Conservation (phyloP, 805 yeast genomes). For the Spathaspora hagerdaliae region DNA sequence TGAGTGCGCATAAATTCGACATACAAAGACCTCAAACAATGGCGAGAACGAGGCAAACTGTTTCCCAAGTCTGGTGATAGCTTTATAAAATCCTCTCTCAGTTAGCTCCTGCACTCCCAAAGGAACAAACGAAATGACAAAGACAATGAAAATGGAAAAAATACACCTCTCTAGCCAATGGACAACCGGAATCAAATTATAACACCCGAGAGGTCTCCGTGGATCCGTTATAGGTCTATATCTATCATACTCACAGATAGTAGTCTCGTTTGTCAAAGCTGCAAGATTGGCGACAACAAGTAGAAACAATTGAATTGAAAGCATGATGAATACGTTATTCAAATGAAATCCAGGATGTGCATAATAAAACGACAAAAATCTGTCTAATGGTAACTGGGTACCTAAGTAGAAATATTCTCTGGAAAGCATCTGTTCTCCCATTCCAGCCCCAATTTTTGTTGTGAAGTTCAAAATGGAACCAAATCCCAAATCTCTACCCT, state of each 20-base stretch:
- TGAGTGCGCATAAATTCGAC: constrained; percentile 73
- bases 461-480: constrained; percentile 83
- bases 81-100: constrained; percentile 79
- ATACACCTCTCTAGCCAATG: constrained; percentile 83
- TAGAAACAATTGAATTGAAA: constrained; percentile 70
- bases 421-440: constrained; percentile 87
- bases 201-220: constrained; percentile 65
- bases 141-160: constrained; percentile 75
- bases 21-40: constrained; percentile 78
- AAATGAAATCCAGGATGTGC: constrained; percentile 88
- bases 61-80: constrained; percentile 62
- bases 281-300: constrained; percentile 67
- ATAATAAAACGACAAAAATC: constrained; percentile 78
- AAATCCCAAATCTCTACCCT: constrained; percentile 86
- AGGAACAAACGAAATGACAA: constrained; percentile 77
- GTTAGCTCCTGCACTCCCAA: constrained; percentile 74
- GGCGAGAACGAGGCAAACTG: constrained; percentile 73
- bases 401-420: constrained; percentile 81
- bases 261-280: constrained; percentile 68
- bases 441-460: constrained; percentile 87
- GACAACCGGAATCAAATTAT: constrained; percentile 67
- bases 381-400: constrained; percentile 74
- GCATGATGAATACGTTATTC: constrained; percentile 72
- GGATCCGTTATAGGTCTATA: constrained; percentile 66
- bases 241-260: constrained; percentile 63